Conservation (phyloP, 257 asterid genomes). For the Osmanthus fragrans region DNA sequence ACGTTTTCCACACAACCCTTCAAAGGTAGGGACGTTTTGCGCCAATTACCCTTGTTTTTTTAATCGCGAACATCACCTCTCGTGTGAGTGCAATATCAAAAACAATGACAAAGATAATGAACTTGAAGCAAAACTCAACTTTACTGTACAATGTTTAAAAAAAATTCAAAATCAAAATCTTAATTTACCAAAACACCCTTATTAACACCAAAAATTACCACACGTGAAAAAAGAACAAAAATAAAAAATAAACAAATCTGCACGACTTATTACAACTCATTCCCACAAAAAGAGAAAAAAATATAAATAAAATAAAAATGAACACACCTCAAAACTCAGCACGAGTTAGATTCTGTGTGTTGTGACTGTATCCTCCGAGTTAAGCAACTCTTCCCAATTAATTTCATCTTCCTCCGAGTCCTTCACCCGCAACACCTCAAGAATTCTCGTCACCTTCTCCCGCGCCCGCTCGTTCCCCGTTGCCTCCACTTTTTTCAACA, state of each 20-base stretch:
- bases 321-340: neutral
- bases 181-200: neutral
- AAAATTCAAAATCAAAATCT: no score
- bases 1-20: no score
- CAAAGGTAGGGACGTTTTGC: no score
- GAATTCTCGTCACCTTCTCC: slow-evolving; percentile 54
- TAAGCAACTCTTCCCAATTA: slow-evolving; percentile 90
- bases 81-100: no score
- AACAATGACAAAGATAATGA: no score
- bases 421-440: slow-evolving; percentile 66
- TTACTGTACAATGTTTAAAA: no score
- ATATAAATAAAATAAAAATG: neutral
- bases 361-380: slow-evolving; percentile 37
- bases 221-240: no score
- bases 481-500: slow-evolving; percentile 50
- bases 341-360: slow-evolving; percentile 7
- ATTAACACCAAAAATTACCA: no score
- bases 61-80: no score
- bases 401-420: slow-evolving; percentile 71
- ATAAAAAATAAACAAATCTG: no score
- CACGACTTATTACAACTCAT: neutral
- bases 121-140: no score
- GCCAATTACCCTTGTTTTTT: no score
- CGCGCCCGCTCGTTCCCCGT: slow-evolving; percentile 42
- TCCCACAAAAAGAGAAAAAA: neutral